Percentiles rank a stretch among this genome's conserved stretches.
Evolutionary conservation across 257 asterid species (phyloP).

Genomic region (Ballota nigra): DNA sequence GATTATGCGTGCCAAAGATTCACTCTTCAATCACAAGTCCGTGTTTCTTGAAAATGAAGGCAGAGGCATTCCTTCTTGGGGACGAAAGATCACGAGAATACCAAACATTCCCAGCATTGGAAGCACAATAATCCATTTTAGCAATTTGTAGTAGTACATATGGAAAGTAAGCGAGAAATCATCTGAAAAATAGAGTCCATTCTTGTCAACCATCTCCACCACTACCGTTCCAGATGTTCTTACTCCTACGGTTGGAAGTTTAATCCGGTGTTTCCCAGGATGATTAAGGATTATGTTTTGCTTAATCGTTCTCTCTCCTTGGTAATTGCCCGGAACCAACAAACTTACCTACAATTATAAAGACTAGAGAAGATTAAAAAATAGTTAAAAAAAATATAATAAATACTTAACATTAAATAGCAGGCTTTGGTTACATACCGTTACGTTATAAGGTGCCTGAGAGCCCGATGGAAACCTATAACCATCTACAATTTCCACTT

Average conservation of each 20-base stretch:
- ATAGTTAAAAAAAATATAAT: conserved; percentile 1
- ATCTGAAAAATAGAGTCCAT: conserved; percentile 81
- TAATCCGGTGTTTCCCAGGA: conserved; percentile 68
- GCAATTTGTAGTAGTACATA: conserved; percentile 75
- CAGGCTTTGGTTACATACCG: conserved; percentile 43
- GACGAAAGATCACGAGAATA: conserved; percentile 81
- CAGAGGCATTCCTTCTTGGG: conserved; percentile 91
- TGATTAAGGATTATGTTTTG: conserved; percentile 55
- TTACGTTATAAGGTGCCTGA: conserved; percentile 92
- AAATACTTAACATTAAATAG: background rate
- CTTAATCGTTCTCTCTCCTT: conserved; percentile 89
- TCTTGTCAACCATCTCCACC: conserved; percentile 96
- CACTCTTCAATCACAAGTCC: conserved; percentile 50
- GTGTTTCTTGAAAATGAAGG: conserved; percentile 96
- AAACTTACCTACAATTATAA: conserved; percentile 60
- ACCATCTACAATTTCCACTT: conserved; percentile 78
- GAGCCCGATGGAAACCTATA: conserved; percentile 86
- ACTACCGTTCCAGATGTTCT: conserved; percentile 88
- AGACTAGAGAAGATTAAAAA: conserved; percentile 1
- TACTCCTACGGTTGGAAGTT: conserved; percentile 84
- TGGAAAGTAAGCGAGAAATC: conserved; percentile 95
- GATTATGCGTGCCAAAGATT: conserved; percentile 10
- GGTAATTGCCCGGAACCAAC: conserved; percentile 98
- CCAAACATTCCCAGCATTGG: conserved; percentile 99
- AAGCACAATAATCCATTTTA: conserved; percentile 93